Evolutionary conservation across 257 asterid genomes (phyloP).

Genomic region (Capsicum pubescens): DNA sequence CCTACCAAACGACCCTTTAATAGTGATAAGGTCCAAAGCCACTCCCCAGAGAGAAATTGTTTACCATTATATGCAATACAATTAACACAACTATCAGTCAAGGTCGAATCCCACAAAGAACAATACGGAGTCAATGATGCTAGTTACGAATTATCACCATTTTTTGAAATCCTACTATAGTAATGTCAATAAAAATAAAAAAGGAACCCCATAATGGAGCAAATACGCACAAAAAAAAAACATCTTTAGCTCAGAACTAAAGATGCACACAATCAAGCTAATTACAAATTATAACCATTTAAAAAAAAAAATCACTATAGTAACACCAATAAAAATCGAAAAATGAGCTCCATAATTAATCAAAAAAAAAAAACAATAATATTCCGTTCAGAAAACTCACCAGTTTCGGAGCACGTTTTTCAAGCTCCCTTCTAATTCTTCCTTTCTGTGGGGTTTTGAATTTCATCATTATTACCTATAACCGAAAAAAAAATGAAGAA

Average conservation of each 20-base stretch:
- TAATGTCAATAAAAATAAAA: no score
- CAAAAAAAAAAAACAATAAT: not conserved
- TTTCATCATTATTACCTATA: constrained; percentile 29
- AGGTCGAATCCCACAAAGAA: no score
- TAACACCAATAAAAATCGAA: not conserved
- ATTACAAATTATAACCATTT: not conserved
- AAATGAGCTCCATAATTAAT: not conserved
- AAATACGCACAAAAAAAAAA: no score
- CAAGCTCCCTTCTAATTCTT: constrained; percentile 26
- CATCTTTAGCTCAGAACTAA: no score
- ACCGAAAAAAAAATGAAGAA: not conserved
- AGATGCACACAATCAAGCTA: not conserved
- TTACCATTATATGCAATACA: not conserved
- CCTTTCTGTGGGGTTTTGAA: constrained; percentile 25
- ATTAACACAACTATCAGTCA: no score
- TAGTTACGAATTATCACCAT: no score
- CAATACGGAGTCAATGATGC: no score
- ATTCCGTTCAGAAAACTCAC: constrained; percentile 37
- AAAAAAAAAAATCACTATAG: not conserved
- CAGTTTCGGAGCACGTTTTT: constrained; percentile 58
- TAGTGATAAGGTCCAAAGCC: not conserved
- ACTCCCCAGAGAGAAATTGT: not conserved
- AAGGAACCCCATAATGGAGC: no score
- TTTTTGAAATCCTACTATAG: no score
- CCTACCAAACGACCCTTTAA: no score